Conservation (phyloP, 2,329 filamentous ascomycete genomes). For the Penicillium italicum region DNA sequence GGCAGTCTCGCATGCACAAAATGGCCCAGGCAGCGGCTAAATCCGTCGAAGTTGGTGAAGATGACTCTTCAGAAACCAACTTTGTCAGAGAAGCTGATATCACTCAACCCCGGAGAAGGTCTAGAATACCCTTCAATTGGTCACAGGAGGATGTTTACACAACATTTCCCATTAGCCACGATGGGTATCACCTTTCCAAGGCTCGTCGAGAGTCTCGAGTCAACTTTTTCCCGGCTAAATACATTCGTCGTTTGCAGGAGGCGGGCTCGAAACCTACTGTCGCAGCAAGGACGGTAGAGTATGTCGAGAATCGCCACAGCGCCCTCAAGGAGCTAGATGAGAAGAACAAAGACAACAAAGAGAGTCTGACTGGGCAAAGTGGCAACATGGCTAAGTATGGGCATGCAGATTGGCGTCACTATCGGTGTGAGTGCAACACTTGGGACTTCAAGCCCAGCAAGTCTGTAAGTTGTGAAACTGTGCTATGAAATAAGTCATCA, state of each 20-base stretch:
- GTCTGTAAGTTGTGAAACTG: background rate
- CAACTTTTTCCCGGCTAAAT: background rate
- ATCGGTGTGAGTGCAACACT: background rate
- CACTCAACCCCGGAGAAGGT: background rate
- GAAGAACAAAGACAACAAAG: background rate
- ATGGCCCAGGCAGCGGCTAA: background rate
- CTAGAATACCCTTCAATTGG: background rate
- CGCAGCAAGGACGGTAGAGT: background rate
- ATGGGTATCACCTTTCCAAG: background rate
- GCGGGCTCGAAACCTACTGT: background rate
- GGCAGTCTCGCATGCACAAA: background rate
- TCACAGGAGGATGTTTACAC: background rate
- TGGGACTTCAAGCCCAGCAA: background rate
- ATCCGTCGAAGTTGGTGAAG: background rate
- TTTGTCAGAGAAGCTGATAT: no score
- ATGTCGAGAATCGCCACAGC: background rate
- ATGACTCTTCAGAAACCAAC: background rate
- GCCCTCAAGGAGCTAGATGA: background rate
- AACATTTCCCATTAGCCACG: background rate
- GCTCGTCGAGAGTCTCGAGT: background rate
- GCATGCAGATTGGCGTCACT: background rate
- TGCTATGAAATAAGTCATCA: no score
- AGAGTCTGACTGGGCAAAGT: background rate
- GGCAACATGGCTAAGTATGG: background rate
- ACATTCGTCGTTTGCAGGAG: background rate